These are phyloP conservation scores for Aspergillus haitiensis DNA, from an alignment of 495 filamentous ascomycete genomes.

Conservation along the genomic window DNA sequence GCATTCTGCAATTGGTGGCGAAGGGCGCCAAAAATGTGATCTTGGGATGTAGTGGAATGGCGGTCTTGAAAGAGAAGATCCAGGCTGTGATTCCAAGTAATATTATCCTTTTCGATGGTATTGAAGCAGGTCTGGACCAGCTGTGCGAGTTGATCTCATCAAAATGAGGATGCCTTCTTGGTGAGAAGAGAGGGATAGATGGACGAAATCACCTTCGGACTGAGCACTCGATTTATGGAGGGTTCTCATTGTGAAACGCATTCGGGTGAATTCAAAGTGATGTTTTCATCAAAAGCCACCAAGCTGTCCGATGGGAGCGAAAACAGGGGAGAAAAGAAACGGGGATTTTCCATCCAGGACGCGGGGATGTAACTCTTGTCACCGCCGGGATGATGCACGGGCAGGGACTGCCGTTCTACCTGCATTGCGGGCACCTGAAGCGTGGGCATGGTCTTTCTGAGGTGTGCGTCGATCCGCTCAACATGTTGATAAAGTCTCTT, in stretches of 20 bases:
- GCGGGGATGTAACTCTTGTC: background rate
- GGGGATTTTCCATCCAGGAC: background rate
- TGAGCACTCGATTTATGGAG: background rate
- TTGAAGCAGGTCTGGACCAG: background rate
- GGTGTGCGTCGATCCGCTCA: background rate
- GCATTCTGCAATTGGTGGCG: background rate
- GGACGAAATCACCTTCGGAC: no score
- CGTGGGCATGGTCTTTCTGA: background rate
- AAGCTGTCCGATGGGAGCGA: no score
- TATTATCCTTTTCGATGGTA: background rate
- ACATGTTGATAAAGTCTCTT: background rate
- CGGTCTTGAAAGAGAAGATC: background rate
- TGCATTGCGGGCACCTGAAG: background rate
- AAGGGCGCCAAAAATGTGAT: background rate
- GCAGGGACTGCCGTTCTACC: background rate
- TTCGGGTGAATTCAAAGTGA: background rate
- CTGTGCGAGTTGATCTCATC: background rate
- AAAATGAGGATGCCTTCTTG: no score
- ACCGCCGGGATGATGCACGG: no score
- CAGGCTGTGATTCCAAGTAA: background rate
- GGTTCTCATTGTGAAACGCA: background rate
- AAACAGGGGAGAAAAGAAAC: background rate
- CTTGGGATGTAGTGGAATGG: slow-evolving; percentile 3
- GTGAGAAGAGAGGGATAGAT: no score
- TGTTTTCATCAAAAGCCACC: background rate